Evolutionary conservation across 768 basidiomycete species (phyloP), one percentile per base, ranked within the genome.

Genomic region (Suillus clintonianus): DNA sequence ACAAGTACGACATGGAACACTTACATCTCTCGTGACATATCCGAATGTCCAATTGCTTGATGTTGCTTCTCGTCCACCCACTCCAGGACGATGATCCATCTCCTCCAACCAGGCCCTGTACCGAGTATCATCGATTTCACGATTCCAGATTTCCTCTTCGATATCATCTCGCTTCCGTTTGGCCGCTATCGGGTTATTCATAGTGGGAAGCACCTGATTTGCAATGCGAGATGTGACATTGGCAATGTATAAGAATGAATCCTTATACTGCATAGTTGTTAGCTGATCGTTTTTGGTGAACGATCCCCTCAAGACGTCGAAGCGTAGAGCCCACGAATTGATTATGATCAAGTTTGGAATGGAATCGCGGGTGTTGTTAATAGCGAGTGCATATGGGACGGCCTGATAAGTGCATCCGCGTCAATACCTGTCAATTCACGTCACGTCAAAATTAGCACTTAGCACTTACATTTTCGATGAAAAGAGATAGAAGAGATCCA

Each of bases 221-320:
- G 88, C 91, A 34, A 84, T 71, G 30, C 76, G 70, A 19, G 83
- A 74, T 0, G 82, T 73, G 39, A 93, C 79, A 54, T 83, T 76
- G 5, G 87, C 76, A 59, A 93, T 82, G 73, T 81, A 92, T 24
- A 83, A 64, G 80, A 92, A 91, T 8, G 78, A 62, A 69, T 93
- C 86, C 0, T 77, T 73, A 71, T 90, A 95, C 0, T 92, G 90
- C 11, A 85, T 87, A 1, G 85, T 84, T 0, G 90, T 90, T 50
- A 94, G 82, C 67, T 92, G 88, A 73, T 95, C 92, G 73, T 94
- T 91, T 72, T 86, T 86, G 37, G 89, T 89, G 78, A 95, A 94
- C 3, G 85, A 68, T 3, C 92, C 92, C 1, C 80, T 68, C 69
- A 86, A 87, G 59, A 93, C 73, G 68, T 90, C 83, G 75, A 86